These are phyloP conservation scores for Rhizophagus sp. DNA, from an alignment of 192 early-diverging fungal species.

Conservation along the genomic window DNA sequence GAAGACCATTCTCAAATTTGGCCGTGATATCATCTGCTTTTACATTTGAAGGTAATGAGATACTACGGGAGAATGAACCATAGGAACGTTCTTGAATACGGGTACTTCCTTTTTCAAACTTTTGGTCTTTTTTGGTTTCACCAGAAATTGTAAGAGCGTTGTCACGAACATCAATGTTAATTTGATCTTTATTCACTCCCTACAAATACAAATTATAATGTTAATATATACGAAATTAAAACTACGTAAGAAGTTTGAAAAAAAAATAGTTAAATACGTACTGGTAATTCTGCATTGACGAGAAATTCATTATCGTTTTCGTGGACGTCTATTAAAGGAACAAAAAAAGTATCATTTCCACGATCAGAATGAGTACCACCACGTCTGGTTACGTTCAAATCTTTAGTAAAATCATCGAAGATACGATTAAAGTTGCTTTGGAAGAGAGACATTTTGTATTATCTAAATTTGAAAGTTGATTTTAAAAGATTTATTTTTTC, in stretches of 20 bases:
- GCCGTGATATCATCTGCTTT: constrained; percentile 50
- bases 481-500: too few species aligned
- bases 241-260: too few species aligned
- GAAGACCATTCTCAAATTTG: constrained; percentile 56
- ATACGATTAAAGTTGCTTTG: background rate
- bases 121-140: constrained; percentile 35
- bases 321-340: constrained; percentile 3
- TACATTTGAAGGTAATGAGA: constrained; percentile 51
- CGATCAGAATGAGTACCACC: background rate
- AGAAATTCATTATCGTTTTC: background rate
- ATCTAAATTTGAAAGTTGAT: too few species aligned
- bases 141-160: constrained; percentile 50
- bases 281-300: constrained; percentile 15
- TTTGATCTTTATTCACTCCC: constrained; percentile 55
- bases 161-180: constrained; percentile 52
- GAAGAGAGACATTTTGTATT: too few species aligned
- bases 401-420: constrained; percentile 7
- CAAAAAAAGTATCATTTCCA: too few species aligned
- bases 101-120: constrained; percentile 39
- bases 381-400: background rate
- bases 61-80: constrained; percentile 48
- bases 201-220: background rate
- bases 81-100: constrained; percentile 52
- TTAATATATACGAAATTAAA: too few species aligned
- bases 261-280: background rate